Evolutionary conservation across 441 rosid genomes (phyloP), one percentile per base, ranked within the genome.

Genomic region (Mallotus japonicus): DNA sequence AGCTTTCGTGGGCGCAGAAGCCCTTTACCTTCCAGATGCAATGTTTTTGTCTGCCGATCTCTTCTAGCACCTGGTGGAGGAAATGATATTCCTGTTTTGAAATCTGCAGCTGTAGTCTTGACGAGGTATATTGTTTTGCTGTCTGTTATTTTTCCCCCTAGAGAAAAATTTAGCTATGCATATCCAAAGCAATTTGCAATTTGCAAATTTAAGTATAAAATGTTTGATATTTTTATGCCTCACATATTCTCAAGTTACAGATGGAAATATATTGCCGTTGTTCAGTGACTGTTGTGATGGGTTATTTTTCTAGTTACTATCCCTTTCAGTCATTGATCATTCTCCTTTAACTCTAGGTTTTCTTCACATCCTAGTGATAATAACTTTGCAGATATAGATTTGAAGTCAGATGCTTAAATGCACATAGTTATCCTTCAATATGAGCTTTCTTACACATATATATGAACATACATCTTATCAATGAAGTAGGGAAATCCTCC

Each of bases 11-110:
- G 87, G 70, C 88, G 92, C 22, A 57, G 76, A 58, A 63, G 20
- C 62, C 85, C 90, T 60, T 73, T 68, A 51, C 78, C 83, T 74
- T 82, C 91, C 65, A 85, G 89, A 80, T 79, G 80, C 71, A 88
- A 81, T 81, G 77, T 82, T 71, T 83, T 88, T 8, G 28, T 88
- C 68, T 95, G 98, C 85, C 96, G 72, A 64, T 90, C 97, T 78
- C 75, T 85, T 77, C 78, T 88, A 56, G 51, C 81, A 57, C 91
- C 92, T 1, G 79, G 87, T n/a, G 83, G 84, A 56, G 96, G 93
- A 76, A 95, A 78, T 75, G 87, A 75, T 63, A 69, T 80, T 71
- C 93, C 96, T 67, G 59, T 82, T 78, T 69, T 90, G 70, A 88
- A 88, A 83, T 82, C 95, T 75, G 89, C 88, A 61, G 85, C 87